A percentile compares a stretch with the other conserved stretches of the same genome.
phyloP scores from a whole-genome alignment of 2,329 filamentous ascomycete genomes.

The Verruconis gallopava region DNA sequence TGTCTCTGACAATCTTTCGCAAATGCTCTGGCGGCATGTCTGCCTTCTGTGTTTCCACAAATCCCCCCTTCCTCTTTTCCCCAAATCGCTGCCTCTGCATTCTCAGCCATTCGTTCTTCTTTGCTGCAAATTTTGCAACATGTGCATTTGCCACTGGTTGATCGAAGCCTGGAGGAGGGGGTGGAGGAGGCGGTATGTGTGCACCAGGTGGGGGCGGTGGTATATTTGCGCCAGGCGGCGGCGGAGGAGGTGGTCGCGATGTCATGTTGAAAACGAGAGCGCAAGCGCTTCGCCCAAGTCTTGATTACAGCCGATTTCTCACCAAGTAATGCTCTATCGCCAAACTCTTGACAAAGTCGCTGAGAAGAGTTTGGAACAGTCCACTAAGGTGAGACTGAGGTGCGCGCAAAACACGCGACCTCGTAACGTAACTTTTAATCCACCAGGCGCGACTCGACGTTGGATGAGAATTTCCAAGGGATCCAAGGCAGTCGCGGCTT shows the following conservation, averaged over 20 bases:
- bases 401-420: not conserved
- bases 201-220: slow-evolving; percentile 31
- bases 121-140: slow-evolving; percentile 88
- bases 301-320: too few relatives aligned
- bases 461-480: not conserved
- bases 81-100: slow-evolving; percentile 84
- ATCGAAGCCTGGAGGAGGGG: slow-evolving; percentile 78
- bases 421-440: not conserved
- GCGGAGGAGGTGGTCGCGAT: slow-evolving; percentile 51
- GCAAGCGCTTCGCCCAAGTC: too few relatives aligned
- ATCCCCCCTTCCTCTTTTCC: slow-evolving; percentile 92
- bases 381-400: not conserved
- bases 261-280: slow-evolving; percentile 43
- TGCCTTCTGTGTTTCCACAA: slow-evolving; percentile 94
- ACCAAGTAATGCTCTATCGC: too few relatives aligned
- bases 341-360: too few relatives aligned
- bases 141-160: slow-evolving; percentile 69
- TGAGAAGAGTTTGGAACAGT: not conserved
- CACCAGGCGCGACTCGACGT: not conserved
- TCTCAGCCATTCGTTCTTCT: slow-evolving; percentile 98
- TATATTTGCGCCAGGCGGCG: slow-evolving; percentile 59
- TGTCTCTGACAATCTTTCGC: slow-evolving; percentile 96
- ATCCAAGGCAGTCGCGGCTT: not conserved
- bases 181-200: slow-evolving; percentile 33
- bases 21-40: slow-evolving; percentile 98